These are phyloP conservation scores for Pseudogymnoascus sp. DNA, from an alignment of 2,329 filamentous ascomycete species.

Conservation along the genomic window DNA sequence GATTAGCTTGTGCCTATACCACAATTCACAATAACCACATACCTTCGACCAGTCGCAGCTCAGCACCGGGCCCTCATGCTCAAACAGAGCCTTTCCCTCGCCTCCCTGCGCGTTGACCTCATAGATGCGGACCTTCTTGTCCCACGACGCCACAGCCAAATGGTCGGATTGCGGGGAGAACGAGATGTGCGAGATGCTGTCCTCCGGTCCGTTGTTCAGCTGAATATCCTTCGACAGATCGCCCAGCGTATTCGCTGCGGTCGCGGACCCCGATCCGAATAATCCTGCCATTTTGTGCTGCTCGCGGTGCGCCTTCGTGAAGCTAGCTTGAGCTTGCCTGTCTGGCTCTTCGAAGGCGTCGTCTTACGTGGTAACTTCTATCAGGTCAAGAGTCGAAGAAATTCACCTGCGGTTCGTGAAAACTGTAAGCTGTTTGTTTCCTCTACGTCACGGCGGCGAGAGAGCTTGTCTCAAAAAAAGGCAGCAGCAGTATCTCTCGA, in stretches of 20 bases:
- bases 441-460: not conserved
- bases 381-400: not conserved
- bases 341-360: not conserved
- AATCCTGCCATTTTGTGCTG: conserved; percentile 55
- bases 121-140: conserved; percentile 96
- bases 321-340: conserved; percentile 1
- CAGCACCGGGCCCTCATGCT: conserved; percentile 79
- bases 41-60: conserved; percentile 86
- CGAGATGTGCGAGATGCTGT: conserved; percentile 80
- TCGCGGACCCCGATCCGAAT: conserved; percentile 44
- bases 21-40: conserved; percentile 31
- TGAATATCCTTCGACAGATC: conserved; percentile 87
- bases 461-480: not conserved
- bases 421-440: not conserved
- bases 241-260: conserved; percentile 67
- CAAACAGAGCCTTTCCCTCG: conserved; percentile 77
- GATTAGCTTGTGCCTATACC: conserved; percentile 15
- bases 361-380: not conserved
- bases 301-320: not conserved
- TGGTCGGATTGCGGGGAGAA: conserved; percentile 77
- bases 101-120: conserved; percentile 74
- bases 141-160: conserved; percentile 88
- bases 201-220: conserved; percentile 71
- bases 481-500: not conserved
- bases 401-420: not conserved